Conservation (phyloP, 495 filamentous ascomycete genomes). For the Penicillium taxi region DNA sequence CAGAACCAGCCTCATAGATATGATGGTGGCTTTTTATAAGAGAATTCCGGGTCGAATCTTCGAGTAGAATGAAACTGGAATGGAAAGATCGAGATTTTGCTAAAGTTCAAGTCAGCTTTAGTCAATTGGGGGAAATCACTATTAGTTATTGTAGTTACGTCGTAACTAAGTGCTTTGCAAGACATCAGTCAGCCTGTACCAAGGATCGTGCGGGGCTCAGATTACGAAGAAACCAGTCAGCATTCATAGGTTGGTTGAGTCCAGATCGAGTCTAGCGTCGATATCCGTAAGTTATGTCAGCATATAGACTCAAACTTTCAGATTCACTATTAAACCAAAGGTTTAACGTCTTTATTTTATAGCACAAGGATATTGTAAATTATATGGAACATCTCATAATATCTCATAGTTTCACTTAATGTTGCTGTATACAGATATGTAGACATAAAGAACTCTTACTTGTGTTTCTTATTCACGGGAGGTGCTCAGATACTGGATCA, state of each 20-base stretch:
- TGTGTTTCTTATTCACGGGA: no score
- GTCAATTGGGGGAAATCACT: no score
- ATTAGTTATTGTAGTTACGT: not conserved
- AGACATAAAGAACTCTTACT: no score
- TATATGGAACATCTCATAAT: not conserved
- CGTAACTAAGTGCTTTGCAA: constrained; percentile 21
- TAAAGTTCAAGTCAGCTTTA: constrained; percentile 18
- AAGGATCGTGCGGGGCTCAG: constrained; percentile 1
- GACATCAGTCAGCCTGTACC: constrained; percentile 20
- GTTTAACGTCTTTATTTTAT: no score
- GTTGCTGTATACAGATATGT: no score
- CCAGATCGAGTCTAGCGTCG: constrained; percentile 3
- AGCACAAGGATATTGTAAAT: not conserved
- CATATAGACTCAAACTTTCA: no score
- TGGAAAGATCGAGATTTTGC: no score
- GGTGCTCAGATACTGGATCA: no score
- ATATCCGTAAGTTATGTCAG: not conserved
- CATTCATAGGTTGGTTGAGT: constrained; percentile 5
- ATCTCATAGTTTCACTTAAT: no score
- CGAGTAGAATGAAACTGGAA: no score
- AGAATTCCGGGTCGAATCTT: no score
- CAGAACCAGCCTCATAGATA: constrained; percentile 37
- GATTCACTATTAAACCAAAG: no score
- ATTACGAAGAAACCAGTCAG: constrained; percentile 30
- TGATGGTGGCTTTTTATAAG: constrained; percentile 30